phyloP scores from a whole-genome alignment of 2,329 filamentous ascomycete species.

The Colletotrichum sp. region DNA sequence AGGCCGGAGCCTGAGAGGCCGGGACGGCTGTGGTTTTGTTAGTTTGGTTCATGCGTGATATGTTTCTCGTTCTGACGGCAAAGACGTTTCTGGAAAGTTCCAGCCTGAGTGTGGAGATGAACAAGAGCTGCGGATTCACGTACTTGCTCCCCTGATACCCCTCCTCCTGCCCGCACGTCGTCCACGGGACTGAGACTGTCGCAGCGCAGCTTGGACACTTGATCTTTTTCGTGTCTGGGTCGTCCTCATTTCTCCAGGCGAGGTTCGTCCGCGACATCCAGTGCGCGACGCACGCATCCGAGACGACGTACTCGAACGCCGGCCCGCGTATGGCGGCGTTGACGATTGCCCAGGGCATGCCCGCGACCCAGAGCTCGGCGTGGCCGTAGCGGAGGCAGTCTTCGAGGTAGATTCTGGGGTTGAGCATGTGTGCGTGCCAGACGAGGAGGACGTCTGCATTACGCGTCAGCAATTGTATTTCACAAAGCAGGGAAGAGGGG shows the following conservation, averaged over 20 bases:
- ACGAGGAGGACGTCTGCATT: conserved; percentile 70
- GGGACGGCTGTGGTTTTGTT: conserved; percentile 19
- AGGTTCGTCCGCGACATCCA: conserved; percentile 53
- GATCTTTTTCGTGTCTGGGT: conserved; percentile 47
- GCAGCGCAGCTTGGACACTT: conserved; percentile 55
- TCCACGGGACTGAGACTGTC: conserved; percentile 56
- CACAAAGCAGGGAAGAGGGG: not conserved
- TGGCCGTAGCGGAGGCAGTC: conserved; percentile 63
- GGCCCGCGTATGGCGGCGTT: conserved; percentile 57
- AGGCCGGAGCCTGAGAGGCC: conserved; percentile 49
- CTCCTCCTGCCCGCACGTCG: conserved; percentile 43
- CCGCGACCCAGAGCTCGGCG: conserved; percentile 59
- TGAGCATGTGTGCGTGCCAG: conserved; percentile 75
- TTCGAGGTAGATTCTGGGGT: conserved; percentile 69
- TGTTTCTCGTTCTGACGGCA: not conserved
- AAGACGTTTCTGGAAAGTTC: not conserved
- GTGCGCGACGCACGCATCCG: conserved; percentile 38
- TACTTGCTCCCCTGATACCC: conserved; percentile 31
- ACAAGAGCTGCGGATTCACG: not conserved
- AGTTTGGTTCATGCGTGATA: accelerated
- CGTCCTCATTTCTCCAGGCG: conserved; percentile 60
- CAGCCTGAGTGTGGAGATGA: not conserved
- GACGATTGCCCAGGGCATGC: conserved; percentile 67
- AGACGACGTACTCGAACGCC: conserved; percentile 55
- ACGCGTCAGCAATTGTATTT: not conserved